phyloP scores from a whole-genome alignment of 495 filamentous ascomycete species.

The Cercophora samala region DNA sequence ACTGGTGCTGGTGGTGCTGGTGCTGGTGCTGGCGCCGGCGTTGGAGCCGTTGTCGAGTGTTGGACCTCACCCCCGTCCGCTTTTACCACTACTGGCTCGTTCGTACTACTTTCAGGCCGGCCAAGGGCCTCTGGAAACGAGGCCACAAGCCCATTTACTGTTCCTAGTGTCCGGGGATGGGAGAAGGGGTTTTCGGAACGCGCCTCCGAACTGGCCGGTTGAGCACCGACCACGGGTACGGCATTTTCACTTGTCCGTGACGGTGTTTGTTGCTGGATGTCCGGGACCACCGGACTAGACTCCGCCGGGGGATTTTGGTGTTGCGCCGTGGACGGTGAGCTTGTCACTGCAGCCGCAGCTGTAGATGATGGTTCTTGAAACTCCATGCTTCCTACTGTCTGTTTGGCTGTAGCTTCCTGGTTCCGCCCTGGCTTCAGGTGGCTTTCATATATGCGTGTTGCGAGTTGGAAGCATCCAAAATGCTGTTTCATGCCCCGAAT shows the following conservation, averaged over 20 bases:
- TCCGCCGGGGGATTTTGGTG: constrained; percentile 10
- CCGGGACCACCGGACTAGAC: constrained; percentile 16
- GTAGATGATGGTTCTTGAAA: neutral
- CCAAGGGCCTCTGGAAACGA: constrained; percentile 6
- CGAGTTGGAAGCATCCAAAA: neutral
- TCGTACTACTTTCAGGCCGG: constrained; percentile 7
- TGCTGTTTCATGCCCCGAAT: neutral
- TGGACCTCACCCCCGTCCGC: constrained; percentile 13
- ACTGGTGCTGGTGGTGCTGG: constrained; percentile 3
- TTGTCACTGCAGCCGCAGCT: constrained; percentile 5
- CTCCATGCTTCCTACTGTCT: neutral
- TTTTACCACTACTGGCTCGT: constrained; percentile 26
- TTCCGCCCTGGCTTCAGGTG: neutral
- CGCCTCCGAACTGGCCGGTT: constrained; percentile 15
- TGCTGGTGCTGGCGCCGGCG: neutral
- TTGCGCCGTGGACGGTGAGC: neutral
- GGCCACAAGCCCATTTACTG: constrained; percentile 7
- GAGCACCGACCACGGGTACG: neutral
- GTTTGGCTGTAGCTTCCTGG: neutral
- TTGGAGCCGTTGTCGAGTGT: no score
- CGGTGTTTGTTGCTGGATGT: constrained; percentile 12
- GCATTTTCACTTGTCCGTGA: constrained; percentile 10
- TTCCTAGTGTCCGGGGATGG: constrained; percentile 13
- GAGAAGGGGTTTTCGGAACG: constrained; percentile 19
- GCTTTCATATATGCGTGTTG: neutral